These are phyloP conservation scores for Trichoderma gamsii DNA, from an alignment of 495 filamentous ascomycete genomes.

Conservation along the genomic window DNA sequence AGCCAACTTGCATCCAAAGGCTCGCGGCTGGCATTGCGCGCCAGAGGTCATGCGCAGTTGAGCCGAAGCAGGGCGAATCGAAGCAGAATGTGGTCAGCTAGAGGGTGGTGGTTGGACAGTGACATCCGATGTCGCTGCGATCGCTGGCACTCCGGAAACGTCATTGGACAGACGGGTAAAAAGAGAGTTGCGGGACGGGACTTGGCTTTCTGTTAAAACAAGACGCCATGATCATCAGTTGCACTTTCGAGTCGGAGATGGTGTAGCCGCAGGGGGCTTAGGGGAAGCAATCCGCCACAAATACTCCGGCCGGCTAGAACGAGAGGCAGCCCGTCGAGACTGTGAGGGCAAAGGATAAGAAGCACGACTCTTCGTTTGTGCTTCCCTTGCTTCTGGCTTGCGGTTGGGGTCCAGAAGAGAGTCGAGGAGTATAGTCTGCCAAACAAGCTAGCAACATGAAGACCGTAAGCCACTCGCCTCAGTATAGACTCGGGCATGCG, in stretches of 20 bases:
- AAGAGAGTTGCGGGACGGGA: slow-evolving; percentile 6
- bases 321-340: neutral
- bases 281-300: neutral
- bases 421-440: no score
- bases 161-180: slow-evolving; percentile 2
- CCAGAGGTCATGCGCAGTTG: neutral
- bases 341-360: neutral
- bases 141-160: neutral
- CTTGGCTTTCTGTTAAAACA: neutral
- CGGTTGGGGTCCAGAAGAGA: no score
- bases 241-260: neutral
- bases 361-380: neutral
- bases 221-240: slow-evolving; percentile 11
- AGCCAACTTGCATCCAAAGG: neutral
- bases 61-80: slow-evolving; percentile 1
- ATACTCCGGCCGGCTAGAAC: neutral
- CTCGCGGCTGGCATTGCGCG: neutral
- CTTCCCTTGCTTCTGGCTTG: neutral
- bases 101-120: neutral
- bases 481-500: no score
- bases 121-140: slow-evolving; percentile 6
- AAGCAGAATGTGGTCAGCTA: slow-evolving; percentile 8
- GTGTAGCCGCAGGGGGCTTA: slow-evolving; percentile 2
- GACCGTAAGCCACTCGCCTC: no score
- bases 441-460: no score